Evolutionary conservation across 257 asterid genomes (phyloP), one percentile per base, ranked within the genome.

Genomic region (Penstemon barbatus): DNA sequence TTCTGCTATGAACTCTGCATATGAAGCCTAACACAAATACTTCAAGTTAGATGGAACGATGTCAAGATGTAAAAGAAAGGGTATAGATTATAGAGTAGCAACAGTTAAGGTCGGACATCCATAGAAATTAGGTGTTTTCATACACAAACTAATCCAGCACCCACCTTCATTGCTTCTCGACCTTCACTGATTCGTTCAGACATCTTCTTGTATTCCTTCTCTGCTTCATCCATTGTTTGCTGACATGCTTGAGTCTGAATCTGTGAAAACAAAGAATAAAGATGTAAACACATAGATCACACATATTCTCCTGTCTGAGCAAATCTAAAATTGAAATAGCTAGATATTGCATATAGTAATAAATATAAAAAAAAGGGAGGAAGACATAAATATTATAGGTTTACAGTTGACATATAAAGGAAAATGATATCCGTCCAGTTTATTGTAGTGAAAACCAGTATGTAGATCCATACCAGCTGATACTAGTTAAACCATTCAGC

Each of bases 151-250:
- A 50, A 56, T 18, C 39, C 57, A 44, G n/a, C 40, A 13, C 79
- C 62, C 64, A 90, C 99, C 91, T 83, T 83, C 96, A 90, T 88
- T 63, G 92, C 88, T 70, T 88, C 92, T 69, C 75, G 84, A 51
- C 95, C 96, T 80, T 85, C 95, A 57, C 65, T 78, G 75, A 88
- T 84, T 76, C 86, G 77, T 48, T 78, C 92, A 67, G 80, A 76
- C 71, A 85, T 76, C 78, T 86, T 87, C 84, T 87, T 85, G 71
- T 77, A 77, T 49, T 90, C 96, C 81, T 74, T 87, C 62, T 90
- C 97, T 64, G 87, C 88, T 80, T 87, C 96, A 69, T 88, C 95
- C 84, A 80, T 75, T 66, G 84, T 63, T 73, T 86, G 83, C 82
- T 90, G 89, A 72, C 95, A 88, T 45, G 83, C 84, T 77, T 93